Evolutionary conservation across 495 filamentous ascomycete genomes (phyloP).

Genomic region (Lasiosphaeria miniovina): DNA sequence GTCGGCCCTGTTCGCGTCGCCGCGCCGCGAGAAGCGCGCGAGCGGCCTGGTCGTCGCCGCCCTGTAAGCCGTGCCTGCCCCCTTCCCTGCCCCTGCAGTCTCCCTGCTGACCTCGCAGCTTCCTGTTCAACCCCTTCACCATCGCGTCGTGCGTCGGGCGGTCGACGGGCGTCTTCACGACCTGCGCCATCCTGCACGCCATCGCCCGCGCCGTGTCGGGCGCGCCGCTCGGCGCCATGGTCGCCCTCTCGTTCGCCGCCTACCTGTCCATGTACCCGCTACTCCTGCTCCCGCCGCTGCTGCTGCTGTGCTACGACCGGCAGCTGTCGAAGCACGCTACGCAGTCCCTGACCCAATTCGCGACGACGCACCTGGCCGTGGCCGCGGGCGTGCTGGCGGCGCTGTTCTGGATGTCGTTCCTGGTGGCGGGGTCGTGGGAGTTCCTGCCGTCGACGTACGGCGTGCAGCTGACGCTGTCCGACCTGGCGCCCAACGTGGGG

Average conservation of each 20-base stretch:
- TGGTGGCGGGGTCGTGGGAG: conserved; percentile 79
- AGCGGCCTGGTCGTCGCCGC: conserved; percentile 74
- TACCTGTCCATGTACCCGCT: conserved; percentile 92
- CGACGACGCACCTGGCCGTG: conserved; percentile 46
- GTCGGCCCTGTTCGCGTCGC: conserved; percentile 71
- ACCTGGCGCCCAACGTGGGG: conserved; percentile 91
- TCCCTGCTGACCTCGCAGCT: conserved; percentile 46
- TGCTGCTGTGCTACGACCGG: conserved; percentile 78
- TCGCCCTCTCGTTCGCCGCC: conserved; percentile 79
- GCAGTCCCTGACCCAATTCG: conserved; percentile 43
- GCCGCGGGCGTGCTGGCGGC: conserved; percentile 45
- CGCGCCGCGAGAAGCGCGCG: conserved; percentile 74
- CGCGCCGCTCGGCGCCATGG: conserved; percentile 70
- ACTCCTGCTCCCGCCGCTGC: conserved; percentile 77
- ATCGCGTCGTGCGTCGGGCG: conserved; percentile 90
- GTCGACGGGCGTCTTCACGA: conserved; percentile 87
- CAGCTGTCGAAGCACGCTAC: conserved; percentile 34
- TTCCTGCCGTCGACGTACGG: conserved; percentile 89
- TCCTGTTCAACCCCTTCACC: conserved; percentile 93
- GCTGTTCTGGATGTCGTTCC: conserved; percentile 67
- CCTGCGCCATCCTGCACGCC: conserved; percentile 80
- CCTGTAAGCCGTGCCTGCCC: conserved; percentile 48
- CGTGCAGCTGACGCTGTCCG: conserved; percentile 84
- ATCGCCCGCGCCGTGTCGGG: conserved; percentile 79
- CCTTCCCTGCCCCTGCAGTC: background rate